Evolutionary conservation across 1,139 yeast genomes (phyloP).

Genomic region (Meyerozyma guilliermondii): DNA sequence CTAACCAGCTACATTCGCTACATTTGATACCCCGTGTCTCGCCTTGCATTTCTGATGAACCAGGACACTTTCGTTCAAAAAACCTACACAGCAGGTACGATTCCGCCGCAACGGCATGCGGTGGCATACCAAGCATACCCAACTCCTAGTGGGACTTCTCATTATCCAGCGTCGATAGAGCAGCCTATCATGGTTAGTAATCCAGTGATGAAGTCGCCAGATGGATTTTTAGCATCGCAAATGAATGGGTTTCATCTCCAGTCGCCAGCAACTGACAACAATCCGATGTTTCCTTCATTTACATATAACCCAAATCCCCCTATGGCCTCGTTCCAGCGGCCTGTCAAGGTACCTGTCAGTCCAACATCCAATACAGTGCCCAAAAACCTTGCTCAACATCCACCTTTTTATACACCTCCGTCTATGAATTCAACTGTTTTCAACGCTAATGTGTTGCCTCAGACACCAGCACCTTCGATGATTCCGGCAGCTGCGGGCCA

Average conservation of each 20-base stretch:
- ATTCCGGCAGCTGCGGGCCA: slow-evolving; percentile 1
- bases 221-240: not conserved
- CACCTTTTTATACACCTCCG: not conserved
- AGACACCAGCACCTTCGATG: not conserved
- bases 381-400: not conserved
- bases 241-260: slow-evolving; percentile 2
- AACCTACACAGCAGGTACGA: not conserved
- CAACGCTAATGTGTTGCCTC: not conserved
- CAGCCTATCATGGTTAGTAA: not conserved
- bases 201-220: slow-evolving; percentile 1
- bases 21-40: not conserved
- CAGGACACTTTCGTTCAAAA: slow-evolving; percentile 1
- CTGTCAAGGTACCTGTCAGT: not conserved
- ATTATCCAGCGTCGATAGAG: not conserved
- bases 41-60: not conserved
- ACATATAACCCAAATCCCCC: not conserved
- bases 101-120: not conserved
- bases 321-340: not conserved
- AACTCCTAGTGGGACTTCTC: not conserved
- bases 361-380: not conserved
- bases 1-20: not conserved
- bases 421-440: not conserved
- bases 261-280: not conserved
- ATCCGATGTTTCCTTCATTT: not conserved
- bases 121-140: not conserved